Conservation (phyloP, 139 green algal species). For the Chlorella sp. region DNA sequence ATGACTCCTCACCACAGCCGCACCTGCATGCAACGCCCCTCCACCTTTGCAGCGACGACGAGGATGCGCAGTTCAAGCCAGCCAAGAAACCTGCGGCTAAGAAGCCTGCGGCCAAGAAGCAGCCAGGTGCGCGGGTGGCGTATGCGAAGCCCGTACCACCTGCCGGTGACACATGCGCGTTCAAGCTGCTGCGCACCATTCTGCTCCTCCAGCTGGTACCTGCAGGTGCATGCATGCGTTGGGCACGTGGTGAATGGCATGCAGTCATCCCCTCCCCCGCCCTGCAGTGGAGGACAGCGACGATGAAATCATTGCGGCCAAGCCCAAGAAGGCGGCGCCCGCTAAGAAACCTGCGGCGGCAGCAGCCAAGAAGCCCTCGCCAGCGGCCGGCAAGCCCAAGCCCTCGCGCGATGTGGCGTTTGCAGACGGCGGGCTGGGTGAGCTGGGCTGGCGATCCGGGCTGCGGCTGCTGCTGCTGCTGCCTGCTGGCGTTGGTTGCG, state of each 20-base stretch:
- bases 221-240: too few relatives aligned
- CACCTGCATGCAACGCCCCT: too few relatives aligned
- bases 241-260: too few relatives aligned
- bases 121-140: too few relatives aligned
- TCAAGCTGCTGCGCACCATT: too few relatives aligned
- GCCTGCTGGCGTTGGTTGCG: too few relatives aligned
- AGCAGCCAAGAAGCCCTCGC: slow-evolving; percentile 6
- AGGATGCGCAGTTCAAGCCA: slow-evolving; percentile 42
- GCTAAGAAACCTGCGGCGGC: slow-evolving; percentile 19
- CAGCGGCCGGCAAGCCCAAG: slow-evolving; percentile 13
- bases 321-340: not conserved
- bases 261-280: too few relatives aligned
- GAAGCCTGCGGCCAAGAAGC: slow-evolving; percentile 32
- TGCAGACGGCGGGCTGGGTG: slow-evolving; percentile 36
- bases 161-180: too few relatives aligned
- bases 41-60: not conserved
- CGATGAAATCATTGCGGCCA: not conserved
- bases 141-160: too few relatives aligned
- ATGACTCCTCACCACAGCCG: too few relatives aligned
- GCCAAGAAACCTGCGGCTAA: slow-evolving; percentile 5
- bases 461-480: not conserved
- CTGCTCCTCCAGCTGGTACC: too few relatives aligned
- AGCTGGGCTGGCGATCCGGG: not conserved
- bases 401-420: slow-evolving; percentile 30
- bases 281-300: not conserved